phyloP scores from a whole-genome alignment of 2,329 filamentous ascomycete genomes.

The Aquanectria penicillioides region DNA sequence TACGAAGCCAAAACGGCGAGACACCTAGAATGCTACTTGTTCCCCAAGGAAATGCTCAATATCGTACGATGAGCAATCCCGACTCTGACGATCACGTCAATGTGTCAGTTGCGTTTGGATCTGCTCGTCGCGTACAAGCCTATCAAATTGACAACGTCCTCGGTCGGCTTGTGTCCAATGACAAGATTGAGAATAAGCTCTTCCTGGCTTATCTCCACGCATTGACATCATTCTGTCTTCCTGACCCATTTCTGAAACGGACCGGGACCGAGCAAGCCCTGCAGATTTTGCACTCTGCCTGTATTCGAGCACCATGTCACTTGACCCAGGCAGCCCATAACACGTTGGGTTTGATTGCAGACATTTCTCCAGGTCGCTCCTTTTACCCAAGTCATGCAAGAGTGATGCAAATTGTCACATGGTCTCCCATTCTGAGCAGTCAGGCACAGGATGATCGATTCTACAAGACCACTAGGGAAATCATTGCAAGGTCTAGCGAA shows the following conservation, averaged over 20 bases:
- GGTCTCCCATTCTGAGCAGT: constrained; percentile 51
- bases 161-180: constrained; percentile 60
- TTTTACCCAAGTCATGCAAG: constrained; percentile 55
- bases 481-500: not conserved
- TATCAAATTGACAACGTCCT: constrained; percentile 62
- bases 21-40: constrained; percentile 50
- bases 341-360: not conserved
- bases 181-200: constrained; percentile 61
- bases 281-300: constrained; percentile 57
- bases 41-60: constrained; percentile 43
- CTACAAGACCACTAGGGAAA: constrained; percentile 18
- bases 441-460: constrained; percentile 59
- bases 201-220: constrained; percentile 63
- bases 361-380: constrained; percentile 41
- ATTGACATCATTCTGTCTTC: constrained; percentile 61
- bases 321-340: not conserved
- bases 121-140: constrained; percentile 43
- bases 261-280: constrained; percentile 68
- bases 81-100: constrained; percentile 41
- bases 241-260: constrained; percentile 56
- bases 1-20: constrained; percentile 40
- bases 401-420: constrained; percentile 59
- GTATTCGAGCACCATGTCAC: constrained; percentile 49
- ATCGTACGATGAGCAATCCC: not conserved
- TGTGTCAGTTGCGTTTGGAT: constrained; percentile 46